Percentiles rank a stretch among this genome's conserved stretches.
Evolutionary conservation across 805 yeast genomes (phyloP).

Genomic region (Schizosaccharomyces pombe): ASM294v3 CU329670.1:5395001-5395500

Average conservation of each 20-base stretch:
- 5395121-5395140: slow-evolving; percentile 69
- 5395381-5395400: slow-evolving; percentile 40
- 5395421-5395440: slow-evolving; percentile 87
- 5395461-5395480: slow-evolving; percentile 48
- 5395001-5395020: slow-evolving; percentile 96
- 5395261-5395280: slow-evolving; percentile 92
- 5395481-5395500: slow-evolving; percentile 37
- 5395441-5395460: slow-evolving; percentile 95
- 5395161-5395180: slow-evolving; percentile 45
- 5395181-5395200: slow-evolving; percentile 82
- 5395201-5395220: slow-evolving; percentile 69
- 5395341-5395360: slow-evolving; percentile 73
- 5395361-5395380: slow-evolving; percentile 42
- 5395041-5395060: slow-evolving; percentile 39
- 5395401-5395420: slow-evolving; percentile 92
- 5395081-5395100: slow-evolving; percentile 79
- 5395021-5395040: slow-evolving; percentile 39
- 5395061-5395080: slow-evolving; percentile 69
- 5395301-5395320: slow-evolving; percentile 70
- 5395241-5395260: slow-evolving; percentile 58
- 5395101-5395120: slow-evolving; percentile 95
- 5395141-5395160: slow-evolving; percentile 79
- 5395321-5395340: slow-evolving; percentile 89
- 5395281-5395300: slow-evolving; percentile 43
- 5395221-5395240: slow-evolving; percentile 48